These are phyloP conservation scores for Vaccinium vitisidaea DNA, from an alignment of 148 eudicot genomes.

Conservation along the genomic window DNA sequence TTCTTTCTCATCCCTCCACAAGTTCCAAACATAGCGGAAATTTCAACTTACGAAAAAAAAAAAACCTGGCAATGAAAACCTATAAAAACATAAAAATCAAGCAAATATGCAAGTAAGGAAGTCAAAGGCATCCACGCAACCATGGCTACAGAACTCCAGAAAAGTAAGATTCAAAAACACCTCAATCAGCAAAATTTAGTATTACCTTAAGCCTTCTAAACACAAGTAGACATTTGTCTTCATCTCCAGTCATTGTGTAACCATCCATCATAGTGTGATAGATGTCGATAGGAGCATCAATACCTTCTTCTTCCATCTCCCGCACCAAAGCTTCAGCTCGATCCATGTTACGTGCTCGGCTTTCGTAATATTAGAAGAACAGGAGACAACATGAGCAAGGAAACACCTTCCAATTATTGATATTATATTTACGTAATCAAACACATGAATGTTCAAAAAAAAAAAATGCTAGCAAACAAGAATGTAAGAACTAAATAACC, in stretches of 20 bases:
- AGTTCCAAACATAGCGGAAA: neutral
- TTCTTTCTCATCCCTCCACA: neutral
- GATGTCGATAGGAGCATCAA: slow-evolving; percentile 90
- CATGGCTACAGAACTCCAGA: neutral
- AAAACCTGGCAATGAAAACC: neutral
- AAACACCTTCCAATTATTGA: neutral
- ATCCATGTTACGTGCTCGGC: slow-evolving; percentile 73
- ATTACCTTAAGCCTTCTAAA: slow-evolving; percentile 83
- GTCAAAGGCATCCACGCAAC: neutral
- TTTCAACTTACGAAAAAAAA: neutral
- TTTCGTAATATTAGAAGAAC: slow-evolving; percentile 21
- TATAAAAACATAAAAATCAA: neutral
- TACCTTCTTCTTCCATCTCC: slow-evolving; percentile 99
- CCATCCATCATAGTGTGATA: slow-evolving; percentile 99
- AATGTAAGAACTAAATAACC: neutral
- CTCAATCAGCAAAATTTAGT: neutral
- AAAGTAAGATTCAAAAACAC: neutral
- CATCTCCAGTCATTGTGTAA: slow-evolving; percentile 82
- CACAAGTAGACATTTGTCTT: slow-evolving; percentile 83
- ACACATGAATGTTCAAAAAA: neutral
- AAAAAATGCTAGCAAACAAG: neutral
- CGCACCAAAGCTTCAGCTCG: slow-evolving; percentile 91
- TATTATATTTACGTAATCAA: neutral
- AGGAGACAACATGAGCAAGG: neutral
- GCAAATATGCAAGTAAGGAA: neutral